These are phyloP conservation scores for Ustilago sp. DNA, from an alignment of 1,284 basidiomycete genomes.

Conservation along the genomic window DNA sequence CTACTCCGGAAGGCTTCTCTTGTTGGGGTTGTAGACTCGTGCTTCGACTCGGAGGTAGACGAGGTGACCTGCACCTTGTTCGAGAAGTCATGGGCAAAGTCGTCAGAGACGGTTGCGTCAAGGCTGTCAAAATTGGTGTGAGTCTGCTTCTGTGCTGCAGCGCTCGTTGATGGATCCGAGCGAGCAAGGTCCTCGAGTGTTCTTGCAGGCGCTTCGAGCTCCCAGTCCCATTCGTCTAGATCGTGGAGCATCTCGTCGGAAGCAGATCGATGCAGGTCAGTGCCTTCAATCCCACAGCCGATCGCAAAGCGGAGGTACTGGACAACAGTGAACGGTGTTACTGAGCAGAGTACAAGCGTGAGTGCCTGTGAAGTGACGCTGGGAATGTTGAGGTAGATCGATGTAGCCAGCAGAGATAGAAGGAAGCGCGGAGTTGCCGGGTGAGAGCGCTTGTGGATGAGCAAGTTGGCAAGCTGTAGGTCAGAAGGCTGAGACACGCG, in stretches of 20 bases:
- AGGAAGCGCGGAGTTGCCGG: conserved; percentile 84
- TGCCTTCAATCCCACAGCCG: conserved; percentile 77
- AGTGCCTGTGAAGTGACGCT: conserved; percentile 81
- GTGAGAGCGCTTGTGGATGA: conserved; percentile 71
- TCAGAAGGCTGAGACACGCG: conserved; percentile 74
- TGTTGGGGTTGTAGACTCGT: background rate
- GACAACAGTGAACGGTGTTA: conserved; percentile 82
- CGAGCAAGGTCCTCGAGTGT: conserved; percentile 47
- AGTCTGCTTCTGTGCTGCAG: background rate
- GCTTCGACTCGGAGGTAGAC: conserved; percentile 3
- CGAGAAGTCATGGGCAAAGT: conserved; percentile 53
- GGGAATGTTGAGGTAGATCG: conserved; percentile 86
- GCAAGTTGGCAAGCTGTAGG: conserved; percentile 55
- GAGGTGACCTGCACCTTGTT: conserved; percentile 21
- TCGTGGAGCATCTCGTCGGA: conserved; percentile 42
- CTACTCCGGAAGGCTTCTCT: background rate
- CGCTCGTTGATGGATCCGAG: conserved; percentile 9
- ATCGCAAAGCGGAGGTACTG: conserved; percentile 86
- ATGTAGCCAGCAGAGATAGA: conserved; percentile 85
- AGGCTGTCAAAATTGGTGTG: background rate
- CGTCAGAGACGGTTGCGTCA: conserved; percentile 40
- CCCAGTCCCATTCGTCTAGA: conserved; percentile 64
- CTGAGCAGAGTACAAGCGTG: conserved; percentile 78
- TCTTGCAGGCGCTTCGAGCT: conserved; percentile 74
- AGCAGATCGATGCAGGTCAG: conserved; percentile 56